phyloP scores from a whole-genome alignment of 305 asterid species.

The Striga hermonthica region DNA sequence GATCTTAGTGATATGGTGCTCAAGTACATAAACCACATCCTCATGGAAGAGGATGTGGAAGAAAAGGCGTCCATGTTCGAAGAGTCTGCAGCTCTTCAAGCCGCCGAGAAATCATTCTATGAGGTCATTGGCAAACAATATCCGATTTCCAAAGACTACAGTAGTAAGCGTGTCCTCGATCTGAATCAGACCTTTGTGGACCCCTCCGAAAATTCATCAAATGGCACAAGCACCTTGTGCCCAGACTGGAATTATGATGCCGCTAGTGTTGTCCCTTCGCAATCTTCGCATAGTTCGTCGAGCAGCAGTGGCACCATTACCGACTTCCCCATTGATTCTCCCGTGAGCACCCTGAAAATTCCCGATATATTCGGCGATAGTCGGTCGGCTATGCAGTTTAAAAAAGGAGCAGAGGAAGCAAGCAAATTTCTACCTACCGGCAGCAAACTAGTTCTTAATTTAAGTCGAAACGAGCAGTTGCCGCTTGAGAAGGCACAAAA shows the following conservation, averaged over 20 bases:
- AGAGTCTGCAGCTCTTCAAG: constrained; percentile 78
- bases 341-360: constrained; percentile 42
- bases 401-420: constrained; percentile 75
- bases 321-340: constrained; percentile 55
- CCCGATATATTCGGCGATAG: constrained; percentile 50
- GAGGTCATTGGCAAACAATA: constrained; percentile 58
- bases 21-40: constrained; percentile 61
- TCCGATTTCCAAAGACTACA: constrained; percentile 39
- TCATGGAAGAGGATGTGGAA: constrained; percentile 87
- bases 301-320: constrained; percentile 43
- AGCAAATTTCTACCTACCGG: constrained; percentile 61
- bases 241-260: constrained; percentile 43
- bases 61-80: constrained; percentile 69
- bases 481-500: constrained; percentile 33
- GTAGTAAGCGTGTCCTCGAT: constrained; percentile 29
- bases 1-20: constrained; percentile 70
- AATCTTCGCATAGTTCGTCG: constrained; percentile 45
- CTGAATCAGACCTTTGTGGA: constrained; percentile 29
- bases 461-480: constrained; percentile 25
- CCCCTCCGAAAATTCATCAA: constrained; percentile 27
- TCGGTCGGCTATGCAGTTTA: constrained; percentile 58
- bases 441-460: constrained; percentile 38
- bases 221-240: constrained; percentile 30
- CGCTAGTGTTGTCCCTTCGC: constrained; percentile 37
- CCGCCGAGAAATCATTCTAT: constrained; percentile 71